Percentiles rank a stretch among this genome's conserved stretches.
Conservation (phyloP, 345 rosid species). For the Euphorbia tirucalli region DNA sequence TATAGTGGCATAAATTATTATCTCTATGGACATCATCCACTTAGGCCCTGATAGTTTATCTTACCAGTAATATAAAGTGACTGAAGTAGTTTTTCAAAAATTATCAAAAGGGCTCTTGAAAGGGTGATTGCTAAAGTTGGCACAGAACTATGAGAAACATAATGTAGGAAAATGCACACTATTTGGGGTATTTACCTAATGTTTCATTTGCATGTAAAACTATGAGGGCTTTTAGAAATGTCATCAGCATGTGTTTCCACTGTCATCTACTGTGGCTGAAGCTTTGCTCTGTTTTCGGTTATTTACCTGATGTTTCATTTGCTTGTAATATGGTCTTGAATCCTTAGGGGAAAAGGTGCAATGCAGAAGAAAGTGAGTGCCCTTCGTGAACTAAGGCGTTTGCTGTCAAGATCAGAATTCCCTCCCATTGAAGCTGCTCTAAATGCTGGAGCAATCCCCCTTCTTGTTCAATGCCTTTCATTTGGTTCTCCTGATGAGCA, state of each 20-base stretch:
- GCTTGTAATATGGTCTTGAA: conserved; percentile 13
- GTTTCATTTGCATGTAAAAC: too few relatives aligned
- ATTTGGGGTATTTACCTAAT: neutral
- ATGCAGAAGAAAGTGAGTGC: conserved; percentile 79
- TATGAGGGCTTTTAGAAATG: neutral
- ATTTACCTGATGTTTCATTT: conserved; percentile 12
- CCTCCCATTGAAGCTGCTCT: conserved; percentile 86
- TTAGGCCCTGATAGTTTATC: neutral
- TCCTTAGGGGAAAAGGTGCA: conserved; percentile 76
- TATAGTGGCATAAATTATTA: neutral
- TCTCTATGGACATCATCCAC: neutral
- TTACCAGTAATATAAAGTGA: too few relatives aligned
- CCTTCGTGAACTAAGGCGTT: conserved; percentile 80
- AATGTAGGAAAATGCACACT: neutral
- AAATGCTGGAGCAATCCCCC: conserved; percentile 72
- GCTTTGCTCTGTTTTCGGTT: conserved; percentile 6
- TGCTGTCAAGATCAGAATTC: conserved; percentile 74
- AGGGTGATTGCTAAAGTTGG: neutral
- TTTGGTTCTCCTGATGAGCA: conserved; percentile 94
- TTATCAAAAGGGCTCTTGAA: neutral
- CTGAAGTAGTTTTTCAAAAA: neutral
- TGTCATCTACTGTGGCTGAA: neutral
- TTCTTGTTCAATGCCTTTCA: conserved; percentile 84
- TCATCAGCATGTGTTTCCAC: neutral
- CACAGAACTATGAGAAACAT: neutral